Conservation (phyloP, 192 early-diverging fungal species). For the Obelidium mucronatum region DNA sequence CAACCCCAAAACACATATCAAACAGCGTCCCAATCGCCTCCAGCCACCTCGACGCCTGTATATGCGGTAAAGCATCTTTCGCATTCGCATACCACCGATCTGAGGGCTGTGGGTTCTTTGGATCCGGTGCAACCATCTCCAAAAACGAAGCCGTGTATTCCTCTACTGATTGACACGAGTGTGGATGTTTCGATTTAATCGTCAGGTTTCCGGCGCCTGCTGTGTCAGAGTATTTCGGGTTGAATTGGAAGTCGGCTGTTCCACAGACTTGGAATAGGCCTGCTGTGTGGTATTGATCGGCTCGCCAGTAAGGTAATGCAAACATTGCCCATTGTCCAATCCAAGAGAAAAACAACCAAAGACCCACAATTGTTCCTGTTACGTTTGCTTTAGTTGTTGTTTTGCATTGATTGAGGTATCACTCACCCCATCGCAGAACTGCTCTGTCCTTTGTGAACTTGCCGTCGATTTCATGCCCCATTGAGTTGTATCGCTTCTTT, state of each 20-base stretch:
- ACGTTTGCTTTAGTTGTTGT: background rate
- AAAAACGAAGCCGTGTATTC: background rate
- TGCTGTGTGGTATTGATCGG: slow-evolving; percentile 6
- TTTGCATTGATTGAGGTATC: background rate
- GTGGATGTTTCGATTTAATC: background rate
- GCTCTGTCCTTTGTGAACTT: background rate
- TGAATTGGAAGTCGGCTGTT: slow-evolving; percentile 8
- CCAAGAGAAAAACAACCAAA: slow-evolving; percentile 8
- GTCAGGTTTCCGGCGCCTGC: slow-evolving; percentile 17
- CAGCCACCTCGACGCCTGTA: background rate
- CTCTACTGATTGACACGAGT: background rate
- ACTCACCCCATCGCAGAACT: slow-evolving; percentile 10
- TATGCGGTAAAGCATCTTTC: background rate
- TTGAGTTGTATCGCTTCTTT: background rate
- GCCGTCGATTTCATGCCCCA: slow-evolving; percentile 12
- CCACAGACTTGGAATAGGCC: slow-evolving; percentile 23
- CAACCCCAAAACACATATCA: slow-evolving; percentile 16
- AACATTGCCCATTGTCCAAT: slow-evolving; percentile 10
- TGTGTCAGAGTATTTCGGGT: slow-evolving; percentile 1
- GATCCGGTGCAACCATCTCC: background rate
- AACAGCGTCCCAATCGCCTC: slow-evolving; percentile 5
- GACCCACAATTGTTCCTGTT: background rate
- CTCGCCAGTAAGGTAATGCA: background rate
- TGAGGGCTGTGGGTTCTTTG: background rate
- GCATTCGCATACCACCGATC: slow-evolving; percentile 6